Conservation (phyloP, 179 eudicot species). For the Beta lomatogona region DNA sequence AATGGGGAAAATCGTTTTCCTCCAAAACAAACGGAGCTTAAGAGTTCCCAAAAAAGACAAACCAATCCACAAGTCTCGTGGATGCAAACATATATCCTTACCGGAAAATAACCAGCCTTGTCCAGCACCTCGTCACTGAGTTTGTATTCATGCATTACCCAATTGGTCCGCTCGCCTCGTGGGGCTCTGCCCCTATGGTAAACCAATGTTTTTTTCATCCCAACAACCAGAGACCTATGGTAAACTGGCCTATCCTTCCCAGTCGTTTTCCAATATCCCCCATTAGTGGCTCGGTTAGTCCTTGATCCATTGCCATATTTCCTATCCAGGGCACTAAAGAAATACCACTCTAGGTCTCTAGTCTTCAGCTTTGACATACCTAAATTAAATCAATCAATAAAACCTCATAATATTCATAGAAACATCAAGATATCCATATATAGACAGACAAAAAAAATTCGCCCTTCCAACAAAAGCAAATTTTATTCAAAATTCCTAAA, state of each 20-base stretch:
- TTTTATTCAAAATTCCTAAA: no score
- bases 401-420: not conserved
- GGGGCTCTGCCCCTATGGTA: slow-evolving; percentile 85
- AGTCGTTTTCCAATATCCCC: slow-evolving; percentile 92
- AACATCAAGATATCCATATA: no score
- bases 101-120: slow-evolving; percentile 59
- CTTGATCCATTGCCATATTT: slow-evolving; percentile 73
- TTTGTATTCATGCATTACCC: slow-evolving; percentile 93
- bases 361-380: slow-evolving; percentile 69
- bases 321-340: slow-evolving; percentile 70
- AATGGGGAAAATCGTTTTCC: no score
- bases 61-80: not conserved
- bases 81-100: slow-evolving; percentile 28
- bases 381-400: slow-evolving; percentile 15
- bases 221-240: slow-evolving; percentile 54
- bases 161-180: slow-evolving; percentile 68
- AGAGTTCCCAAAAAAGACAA: not conserved
- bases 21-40: no score
- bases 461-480: no score
- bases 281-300: slow-evolving; percentile 81
- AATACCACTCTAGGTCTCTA: slow-evolving; percentile 87
- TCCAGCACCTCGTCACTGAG: slow-evolving; percentile 62
- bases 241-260: slow-evolving; percentile 77
- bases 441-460: not conserved
- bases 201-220: slow-evolving; percentile 89